phyloP scores from a whole-genome alignment of 345 rosid species.

The Hypericum androsaemum region DNA sequence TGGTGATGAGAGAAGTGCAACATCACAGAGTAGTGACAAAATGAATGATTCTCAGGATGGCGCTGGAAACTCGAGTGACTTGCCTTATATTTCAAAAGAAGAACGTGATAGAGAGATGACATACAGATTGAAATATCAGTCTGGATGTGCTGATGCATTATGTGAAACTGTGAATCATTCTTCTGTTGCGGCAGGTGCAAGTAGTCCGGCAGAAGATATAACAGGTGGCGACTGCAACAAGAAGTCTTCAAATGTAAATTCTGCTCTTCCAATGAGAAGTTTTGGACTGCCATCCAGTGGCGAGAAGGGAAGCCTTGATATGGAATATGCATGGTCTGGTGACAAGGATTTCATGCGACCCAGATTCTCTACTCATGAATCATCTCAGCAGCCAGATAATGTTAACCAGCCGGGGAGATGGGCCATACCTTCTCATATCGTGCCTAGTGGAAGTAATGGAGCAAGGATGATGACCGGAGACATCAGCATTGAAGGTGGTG shows the following conservation, averaged over 20 bases:
- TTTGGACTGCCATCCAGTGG: no score
- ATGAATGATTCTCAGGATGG: no score
- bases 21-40: no score
- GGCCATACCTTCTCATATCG: conserved; percentile 16
- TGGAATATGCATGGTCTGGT: conserved; percentile 16
- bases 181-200: background rate
- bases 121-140: no score
- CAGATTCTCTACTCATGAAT: conserved; percentile 8
- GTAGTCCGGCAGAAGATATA: background rate
- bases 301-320: conserved; percentile 5
- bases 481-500: conserved; percentile 15
- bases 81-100: conserved; percentile 1
- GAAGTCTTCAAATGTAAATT: no score
- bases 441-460: conserved; percentile 20
- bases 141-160: no score
- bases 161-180: background rate
- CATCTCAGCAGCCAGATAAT: conserved; percentile 5
- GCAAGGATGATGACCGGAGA: conserved; percentile 9
- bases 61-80: background rate
- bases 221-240: background rate
- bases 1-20: no score
- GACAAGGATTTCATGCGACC: conserved; percentile 9
- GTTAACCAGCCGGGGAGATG: conserved; percentile 3
- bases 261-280: no score
- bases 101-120: background rate